Conservation (phyloP, 2,329 filamentous ascomycete species). For the Aurifilum marmelostoma region DNA sequence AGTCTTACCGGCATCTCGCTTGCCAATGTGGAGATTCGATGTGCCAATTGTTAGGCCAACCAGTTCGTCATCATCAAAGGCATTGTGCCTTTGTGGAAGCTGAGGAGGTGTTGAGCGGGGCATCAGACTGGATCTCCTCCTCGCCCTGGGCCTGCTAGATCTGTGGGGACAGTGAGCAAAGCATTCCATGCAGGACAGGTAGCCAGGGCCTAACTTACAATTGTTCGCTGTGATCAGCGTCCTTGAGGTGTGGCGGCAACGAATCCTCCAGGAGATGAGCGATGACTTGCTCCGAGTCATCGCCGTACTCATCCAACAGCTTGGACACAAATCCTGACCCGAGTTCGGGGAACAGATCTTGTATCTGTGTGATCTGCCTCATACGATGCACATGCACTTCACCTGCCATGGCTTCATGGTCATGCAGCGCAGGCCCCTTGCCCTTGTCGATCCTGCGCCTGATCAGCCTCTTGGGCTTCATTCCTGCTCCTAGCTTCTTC, state of each 20-base stretch:
- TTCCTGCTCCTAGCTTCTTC: constrained; percentile 56
- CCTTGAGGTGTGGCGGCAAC: constrained; percentile 69
- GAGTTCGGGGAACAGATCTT: constrained; percentile 88
- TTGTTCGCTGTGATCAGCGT: constrained; percentile 65
- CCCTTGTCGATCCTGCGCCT: constrained; percentile 67
- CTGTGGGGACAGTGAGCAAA: constrained; percentile 34
- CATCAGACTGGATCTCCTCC: constrained; percentile 46
- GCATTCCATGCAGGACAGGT: constrained; percentile 1
- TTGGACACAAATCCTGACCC: constrained; percentile 81
- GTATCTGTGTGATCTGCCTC: constrained; percentile 85
- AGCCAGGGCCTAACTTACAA: constrained; percentile 49
- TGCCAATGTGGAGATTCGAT: constrained; percentile 77
- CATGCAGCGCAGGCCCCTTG: constrained; percentile 52
- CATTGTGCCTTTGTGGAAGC: constrained; percentile 66
- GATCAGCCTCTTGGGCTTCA: constrained; percentile 54
- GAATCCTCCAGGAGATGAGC: constrained; percentile 80
- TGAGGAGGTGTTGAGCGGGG: constrained; percentile 63
- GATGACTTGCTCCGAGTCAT: constrained; percentile 78
- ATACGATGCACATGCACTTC: constrained; percentile 77
- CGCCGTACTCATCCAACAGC: constrained; percentile 76
- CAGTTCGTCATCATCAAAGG: constrained; percentile 81
- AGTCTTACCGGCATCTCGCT: constrained; percentile 63
- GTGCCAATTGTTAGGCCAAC: constrained; percentile 69
- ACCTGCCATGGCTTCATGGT: constrained; percentile 43
- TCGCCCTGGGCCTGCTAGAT: constrained; percentile 33